Evolutionary conservation across 2,329 filamentous ascomycete genomes (phyloP), one percentile per base, ranked within the genome.

Genomic region (Teratosphaeria zuluensis): DNA sequence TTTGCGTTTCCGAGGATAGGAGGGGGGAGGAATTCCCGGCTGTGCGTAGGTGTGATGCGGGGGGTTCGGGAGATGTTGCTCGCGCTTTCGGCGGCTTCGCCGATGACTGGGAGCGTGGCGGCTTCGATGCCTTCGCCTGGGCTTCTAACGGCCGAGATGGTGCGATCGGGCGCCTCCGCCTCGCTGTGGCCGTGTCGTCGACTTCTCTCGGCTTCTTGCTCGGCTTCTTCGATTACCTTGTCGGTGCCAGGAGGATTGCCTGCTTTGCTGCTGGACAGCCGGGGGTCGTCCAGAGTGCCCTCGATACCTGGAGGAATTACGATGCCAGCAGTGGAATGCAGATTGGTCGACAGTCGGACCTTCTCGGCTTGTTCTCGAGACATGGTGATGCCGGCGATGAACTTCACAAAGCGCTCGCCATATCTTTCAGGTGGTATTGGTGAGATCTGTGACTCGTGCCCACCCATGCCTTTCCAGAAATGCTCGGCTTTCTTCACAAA

Each of bases 401-500:
- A 99, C 64, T 89, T 88, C 71, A 95, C 82, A 73, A 99, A 99
- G 4, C 94, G 87, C 59, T 97, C 90, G 31, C 94, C 94, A 68
- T 99, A 99, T 59, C 90, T 83, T 62, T 91, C 84, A 0, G 94
- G 92, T 0, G 92, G 89, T 28, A 97, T 86, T 1, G 94, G 91
- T 0, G 92, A 97, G 61, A 99, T 97, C 71, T 96, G 87, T 35
- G 83, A 85, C 67, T 90, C 86, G 67, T 94, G 89, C 67, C 85
- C 83, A 2, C 87, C 90, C 60, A 97, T 78, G 42, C 94, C 92
- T 78, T 99, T 99, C 87, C 92, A 94, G 75, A 97, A 94, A 75
- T 97, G 87, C 74, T 99, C 94, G 62, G 92, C 83, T 71, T 94
- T 92, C 77, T 99, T 99, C 74, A 96, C 83, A 64, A 92, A 85